Evolutionary conservation across 257 asterid genomes (phyloP), one percentile per base, ranked within the genome.

Genomic region (Nemophila menziesii): DNA sequence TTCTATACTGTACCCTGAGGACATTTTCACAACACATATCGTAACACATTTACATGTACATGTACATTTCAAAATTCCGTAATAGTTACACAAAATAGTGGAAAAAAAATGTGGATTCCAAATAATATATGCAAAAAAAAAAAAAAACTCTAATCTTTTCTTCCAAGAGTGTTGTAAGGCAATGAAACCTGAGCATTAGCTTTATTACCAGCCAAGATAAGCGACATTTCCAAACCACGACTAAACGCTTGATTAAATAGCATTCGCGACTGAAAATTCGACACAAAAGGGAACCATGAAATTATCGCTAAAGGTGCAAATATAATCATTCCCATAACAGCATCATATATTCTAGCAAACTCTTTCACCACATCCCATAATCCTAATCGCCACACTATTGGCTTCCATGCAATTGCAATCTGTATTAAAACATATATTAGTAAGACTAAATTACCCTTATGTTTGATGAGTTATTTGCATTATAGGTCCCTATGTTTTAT

Each of bases 161-260:
- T 2, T 29, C 36, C 36, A 29, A 13, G 36, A 29, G 12, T 2
- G 7, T 29, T 7, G 36, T 29, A 29, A 7, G 36, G 36, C 12
- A 29, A 29, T 2, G 36, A 59, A 26, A 54, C 8, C 58, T 76
- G 86, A 13, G 86, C 78, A 52, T 85, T 90, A 39, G 98, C 98
- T 63, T 90, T 90, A 86, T 90, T 90, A 27, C 98, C 98, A 44
- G 98, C 98, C 50, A 90, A 92, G 58, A 90, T 90, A 54, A 85
- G 78, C 11, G 98, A 90, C 45, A 90, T 90, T 80, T 90, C 98
- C 76, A 90, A 54, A n/a, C 98, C 98, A 34, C 98, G 98, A 59
- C 98, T 90, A 75, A 90, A 90, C 2, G 98, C 98, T 70, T 90
- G 96, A 84, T 90, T 90, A 48, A 90, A 90, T 49, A 90, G 96